These are phyloP conservation scores for Sclerotinia borealis DNA, from an alignment of 2,329 filamentous ascomycete species.

Conservation along the genomic window DNA sequence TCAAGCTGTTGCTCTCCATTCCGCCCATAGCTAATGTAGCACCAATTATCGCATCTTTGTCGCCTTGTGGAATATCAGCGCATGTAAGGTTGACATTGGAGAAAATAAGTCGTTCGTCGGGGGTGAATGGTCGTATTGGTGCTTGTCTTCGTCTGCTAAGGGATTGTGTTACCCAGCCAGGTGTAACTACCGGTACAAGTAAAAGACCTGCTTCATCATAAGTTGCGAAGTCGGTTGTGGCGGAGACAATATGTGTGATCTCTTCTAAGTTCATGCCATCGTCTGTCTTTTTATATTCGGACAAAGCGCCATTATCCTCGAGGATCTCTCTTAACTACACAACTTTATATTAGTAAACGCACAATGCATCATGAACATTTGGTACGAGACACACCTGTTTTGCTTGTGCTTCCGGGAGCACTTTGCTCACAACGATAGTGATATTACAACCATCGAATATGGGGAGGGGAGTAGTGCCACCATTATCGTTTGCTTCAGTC, in stretches of 20 bases:
- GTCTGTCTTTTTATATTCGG: slow-evolving; percentile 35
- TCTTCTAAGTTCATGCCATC: slow-evolving; percentile 36
- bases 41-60: slow-evolving; percentile 88
- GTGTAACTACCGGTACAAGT: slow-evolving; percentile 79
- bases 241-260: slow-evolving; percentile 62
- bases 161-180: slow-evolving; percentile 71
- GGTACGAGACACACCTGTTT: background rate
- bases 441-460: slow-evolving; percentile 29
- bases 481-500: slow-evolving; percentile 12
- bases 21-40: slow-evolving; percentile 87
- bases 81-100: slow-evolving; percentile 77
- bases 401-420: slow-evolving; percentile 18
- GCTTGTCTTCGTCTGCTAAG: slow-evolving; percentile 63
- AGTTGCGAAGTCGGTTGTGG: slow-evolving; percentile 85
- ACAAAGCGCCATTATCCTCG: slow-evolving; percentile 33
- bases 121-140: slow-evolving; percentile 78
- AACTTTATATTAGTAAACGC: background rate
- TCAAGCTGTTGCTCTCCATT: slow-evolving; percentile 65
- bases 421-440: slow-evolving; percentile 25
- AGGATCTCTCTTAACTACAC: slow-evolving; percentile 24
- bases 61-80: slow-evolving; percentile 74
- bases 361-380: background rate
- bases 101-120: slow-evolving; percentile 87
- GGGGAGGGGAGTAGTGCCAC: background rate
- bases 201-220: slow-evolving; percentile 68